These are phyloP conservation scores for Xylaria digitata DNA, from an alignment of 2,329 filamentous ascomycete genomes.

Conservation along the genomic window DNA sequence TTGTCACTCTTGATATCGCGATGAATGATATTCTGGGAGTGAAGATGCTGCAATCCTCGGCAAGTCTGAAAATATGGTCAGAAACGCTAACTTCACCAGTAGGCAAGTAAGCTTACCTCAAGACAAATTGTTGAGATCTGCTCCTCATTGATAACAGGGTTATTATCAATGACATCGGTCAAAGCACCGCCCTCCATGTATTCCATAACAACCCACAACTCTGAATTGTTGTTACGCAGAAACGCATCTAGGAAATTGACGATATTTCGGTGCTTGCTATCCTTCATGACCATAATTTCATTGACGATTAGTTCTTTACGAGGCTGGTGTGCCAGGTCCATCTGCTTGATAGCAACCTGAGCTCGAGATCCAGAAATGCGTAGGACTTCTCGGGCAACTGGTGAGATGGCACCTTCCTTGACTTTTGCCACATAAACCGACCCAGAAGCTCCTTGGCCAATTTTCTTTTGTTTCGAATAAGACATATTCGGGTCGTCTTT, in stretches of 20 bases:
- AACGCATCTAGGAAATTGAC: slow-evolving; percentile 99
- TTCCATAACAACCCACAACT: slow-evolving; percentile 99
- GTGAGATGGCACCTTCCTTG: slow-evolving; percentile 86
- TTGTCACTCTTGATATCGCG: slow-evolving; percentile 99
- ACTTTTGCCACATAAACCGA: slow-evolving; percentile 98
- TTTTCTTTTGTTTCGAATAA: slow-evolving; percentile 99
- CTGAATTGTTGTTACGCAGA: slow-evolving; percentile 90
- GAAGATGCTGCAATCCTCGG: slow-evolving; percentile 91
- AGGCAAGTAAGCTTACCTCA: slow-evolving; percentile 72
- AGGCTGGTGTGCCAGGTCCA: slow-evolving; percentile 97
- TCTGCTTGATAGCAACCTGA: slow-evolving; percentile 98
- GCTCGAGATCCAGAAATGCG: slow-evolving; percentile 82
- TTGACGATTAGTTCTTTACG: slow-evolving; percentile 99
- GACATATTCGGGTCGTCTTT: slow-evolving; percentile 94
- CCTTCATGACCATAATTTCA: slow-evolving; percentile 99
- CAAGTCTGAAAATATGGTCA: slow-evolving; percentile 75
- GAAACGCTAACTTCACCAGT: slow-evolving; percentile 3
- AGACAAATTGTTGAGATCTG: slow-evolving; percentile 97
- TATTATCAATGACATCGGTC: slow-evolving; percentile 99
- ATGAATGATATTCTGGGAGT: slow-evolving; percentile 97
- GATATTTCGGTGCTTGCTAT: slow-evolving; percentile 97
- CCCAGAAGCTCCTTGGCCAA: slow-evolving; percentile 96
- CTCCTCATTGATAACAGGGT: slow-evolving; percentile 90
- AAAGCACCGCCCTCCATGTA: slow-evolving; percentile 99
- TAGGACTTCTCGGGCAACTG: slow-evolving; percentile 80